Conservation (phyloP, 352 stramenopile genomes). For the Phytophthora pinifolia region DNA sequence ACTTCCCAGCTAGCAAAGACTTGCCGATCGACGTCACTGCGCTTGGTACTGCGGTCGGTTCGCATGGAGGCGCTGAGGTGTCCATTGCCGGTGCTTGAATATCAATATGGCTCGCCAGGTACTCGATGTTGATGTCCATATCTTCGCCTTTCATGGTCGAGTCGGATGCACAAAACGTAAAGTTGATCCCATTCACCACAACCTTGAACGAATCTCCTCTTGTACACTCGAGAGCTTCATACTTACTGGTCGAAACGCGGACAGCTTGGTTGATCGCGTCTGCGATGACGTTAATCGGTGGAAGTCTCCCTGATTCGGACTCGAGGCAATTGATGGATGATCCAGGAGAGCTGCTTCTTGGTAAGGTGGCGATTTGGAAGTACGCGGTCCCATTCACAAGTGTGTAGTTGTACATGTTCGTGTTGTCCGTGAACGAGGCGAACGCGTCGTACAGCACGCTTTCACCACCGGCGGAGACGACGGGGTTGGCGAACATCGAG, state of each 20-base stretch:
- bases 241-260: not conserved
- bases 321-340: constrained; percentile 9
- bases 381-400: constrained; percentile 19
- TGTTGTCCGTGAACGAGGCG: constrained; percentile 10
- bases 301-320: constrained; percentile 7
- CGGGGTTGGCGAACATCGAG: constrained; percentile 25
- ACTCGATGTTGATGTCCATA: constrained; percentile 7
- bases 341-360: constrained; percentile 1
- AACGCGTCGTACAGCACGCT: constrained; percentile 25
- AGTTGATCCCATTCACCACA: constrained; percentile 6
- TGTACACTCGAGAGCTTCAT: not conserved
- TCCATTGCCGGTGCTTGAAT: not conserved
- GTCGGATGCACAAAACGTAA: constrained; percentile 4
- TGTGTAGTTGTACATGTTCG: constrained; percentile 16
- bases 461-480: constrained; percentile 4
- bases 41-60: not conserved
- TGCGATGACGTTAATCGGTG: constrained; percentile 11
- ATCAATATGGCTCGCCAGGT: not conserved
- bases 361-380: not conserved
- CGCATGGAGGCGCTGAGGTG: not conserved
- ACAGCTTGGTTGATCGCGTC: constrained; percentile 7
- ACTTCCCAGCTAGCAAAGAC: constrained; percentile 3
- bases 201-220: constrained; percentile 2
- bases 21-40: not conserved
- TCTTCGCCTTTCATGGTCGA: not conserved